Base-by-base conservation (phyloP, 139 green algal species). In the Ostreobium quekettii region DNA sequence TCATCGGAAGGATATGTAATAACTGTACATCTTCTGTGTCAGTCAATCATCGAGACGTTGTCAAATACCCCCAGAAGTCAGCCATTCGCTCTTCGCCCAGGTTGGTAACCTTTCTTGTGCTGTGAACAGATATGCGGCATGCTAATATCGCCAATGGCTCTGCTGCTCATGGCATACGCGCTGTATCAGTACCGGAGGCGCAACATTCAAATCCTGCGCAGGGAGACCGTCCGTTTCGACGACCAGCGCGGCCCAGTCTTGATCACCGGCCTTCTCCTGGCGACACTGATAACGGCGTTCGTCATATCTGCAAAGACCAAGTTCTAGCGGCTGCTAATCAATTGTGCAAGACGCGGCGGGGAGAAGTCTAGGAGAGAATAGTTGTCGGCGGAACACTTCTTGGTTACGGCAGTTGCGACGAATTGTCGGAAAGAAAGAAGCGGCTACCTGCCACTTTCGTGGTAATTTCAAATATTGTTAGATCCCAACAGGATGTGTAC, bases 91-190 rank as follows among this genome's bases (percentile, higher is more conserved):
- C n/a, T n/a, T n/a, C n/a, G n/a, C n/a, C n/a, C n/a, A n/a, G n/a
- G n/a, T n/a, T n/a, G n/a, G n/a, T n/a, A n/a, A n/a, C n/a, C n/a
- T n/a, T n/a, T n/a, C n/a, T n/a, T n/a, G n/a, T n/a, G n/a, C n/a
- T n/a, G 7, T 62, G 53, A 29, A 59, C 85, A 89, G 80, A 74
- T 90, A n/a, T 85, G 83, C 6, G 88, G 87, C 36, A 72, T 85
- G 47, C 68, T 84, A 36, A 86, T 93, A 24, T 80, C 85, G 0
- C 88, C 88, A 0, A 76, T 89, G 28, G 79, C 82, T 0, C 39
- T 93, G 48, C 49, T 85, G 2, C 83, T 95, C 70, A 91, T 93
- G 81, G 28, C 75, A 7, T 94, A 94, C 36, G 79, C 84, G 1
- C 75, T 93, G 7, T 84, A 71, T 49, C 78, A 86, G 70, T 94